phyloP scores from a whole-genome alignment of 805 yeast species.

The Ogataea methylovora region DNA sequence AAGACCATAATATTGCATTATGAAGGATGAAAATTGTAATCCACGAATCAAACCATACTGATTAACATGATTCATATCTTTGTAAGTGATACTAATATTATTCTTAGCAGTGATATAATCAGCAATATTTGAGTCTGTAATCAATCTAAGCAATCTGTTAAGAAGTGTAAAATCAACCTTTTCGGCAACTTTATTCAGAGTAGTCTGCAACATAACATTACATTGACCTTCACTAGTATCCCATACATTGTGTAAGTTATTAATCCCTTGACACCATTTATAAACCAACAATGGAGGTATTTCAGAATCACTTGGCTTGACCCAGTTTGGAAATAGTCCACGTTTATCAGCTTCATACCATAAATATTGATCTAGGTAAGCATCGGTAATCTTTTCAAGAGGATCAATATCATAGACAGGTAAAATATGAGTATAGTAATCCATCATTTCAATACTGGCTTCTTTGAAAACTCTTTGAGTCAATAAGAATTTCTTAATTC shows the following conservation, averaged over 20 bases:
- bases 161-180: conserved; percentile 83
- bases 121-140: conserved; percentile 86
- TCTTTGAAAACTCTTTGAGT: conserved; percentile 93
- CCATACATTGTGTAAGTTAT: conserved; percentile 77
- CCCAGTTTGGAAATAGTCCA: conserved; percentile 88
- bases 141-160: conserved; percentile 70
- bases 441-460: conserved; percentile 82
- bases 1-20: conserved; percentile 85
- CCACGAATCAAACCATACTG: conserved; percentile 86
- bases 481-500: conserved; percentile 73
- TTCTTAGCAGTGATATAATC: conserved; percentile 92
- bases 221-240: conserved; percentile 64
- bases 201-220: conserved; percentile 78
- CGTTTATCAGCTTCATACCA: conserved; percentile 95
- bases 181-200: conserved; percentile 64
- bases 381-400: conserved; percentile 90
- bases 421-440: conserved; percentile 70
- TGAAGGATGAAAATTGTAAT: conserved; percentile 81
- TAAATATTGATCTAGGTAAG: conserved; percentile 87
- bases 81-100: conserved; percentile 72
- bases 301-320: conserved; percentile 91
- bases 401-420: conserved; percentile 91
- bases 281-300: conserved; percentile 87
- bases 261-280: conserved; percentile 91
- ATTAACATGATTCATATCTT: conserved; percentile 93